Evolutionary conservation across 2,329 filamentous ascomycete genomes (phyloP), one percentile per base, ranked within the genome.

Genomic region (Penicillium sp.): DNA sequence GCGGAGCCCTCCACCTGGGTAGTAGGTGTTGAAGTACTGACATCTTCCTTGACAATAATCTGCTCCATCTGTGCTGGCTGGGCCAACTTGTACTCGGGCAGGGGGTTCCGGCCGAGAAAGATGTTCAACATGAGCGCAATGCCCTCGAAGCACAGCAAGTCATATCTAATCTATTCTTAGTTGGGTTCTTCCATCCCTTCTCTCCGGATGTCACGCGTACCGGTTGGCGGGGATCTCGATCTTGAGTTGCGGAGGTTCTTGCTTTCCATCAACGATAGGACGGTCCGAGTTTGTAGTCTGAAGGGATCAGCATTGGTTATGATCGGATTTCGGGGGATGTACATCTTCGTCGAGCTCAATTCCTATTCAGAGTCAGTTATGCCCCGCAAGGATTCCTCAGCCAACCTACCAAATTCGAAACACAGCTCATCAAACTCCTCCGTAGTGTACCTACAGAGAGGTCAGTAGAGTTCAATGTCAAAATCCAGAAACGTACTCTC

Each of bases 221-320:
- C 91, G 87, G 79, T 97, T 97, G 71, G 94, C 93, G 62, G 93
- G 92, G 70, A 97, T 96, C 77, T 97, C 93, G 73, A 99, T 97
- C 83, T 97, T 97, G 71, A 97, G 85, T 78, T 97, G 91, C 56
- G 94, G 89, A 51, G 91, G 86, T 78, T 96, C 91, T 77, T 96
- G 89, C 67, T 88, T 86, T 73, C 89, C 89, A 79, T 91, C 83
- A 69, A 90, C 83, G 58, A 89, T 79, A 33, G 90, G 89, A 47
- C 90, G 83, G 64, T 91, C 86, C 57, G 85, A 82, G 69, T 90
- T 83, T 66, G 91, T 89, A 49, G 90, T 94, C 79, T 79, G 68
- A 55, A 49, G 64, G 62, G 58, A 55, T 73, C 57, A 72, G 68
- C 33, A 36, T 31, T 55, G n/a, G 12, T 53, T 66, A 68, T 56